These are phyloP conservation scores for Blastobotrys persicus DNA, from an alignment of 1,139 yeast species.

Conservation along the genomic window DNA sequence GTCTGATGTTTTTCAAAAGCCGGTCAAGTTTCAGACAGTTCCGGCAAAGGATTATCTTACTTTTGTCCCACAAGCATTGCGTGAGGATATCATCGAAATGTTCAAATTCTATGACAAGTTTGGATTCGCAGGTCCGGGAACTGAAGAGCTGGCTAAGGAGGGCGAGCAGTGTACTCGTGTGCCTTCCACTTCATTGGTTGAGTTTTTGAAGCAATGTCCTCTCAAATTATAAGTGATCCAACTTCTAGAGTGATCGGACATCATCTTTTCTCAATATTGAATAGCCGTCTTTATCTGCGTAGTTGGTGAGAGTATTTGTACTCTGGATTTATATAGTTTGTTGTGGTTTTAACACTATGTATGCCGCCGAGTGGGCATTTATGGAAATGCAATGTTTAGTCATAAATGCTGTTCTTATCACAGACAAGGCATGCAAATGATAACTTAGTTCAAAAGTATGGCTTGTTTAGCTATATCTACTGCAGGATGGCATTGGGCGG, in stretches of 20 bases:
- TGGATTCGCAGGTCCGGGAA: neutral
- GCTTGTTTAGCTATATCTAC: neutral
- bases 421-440: no score
- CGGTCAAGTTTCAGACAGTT: neutral
- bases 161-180: neutral
- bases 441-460: no score
- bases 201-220: neutral
- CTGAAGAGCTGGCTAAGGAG: neutral
- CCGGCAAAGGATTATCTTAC: neutral
- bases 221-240: neutral
- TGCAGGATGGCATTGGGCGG: slow-evolving; percentile 10
- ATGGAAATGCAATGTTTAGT: no score
- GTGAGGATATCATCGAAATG: neutral
- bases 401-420: no score
- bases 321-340: no score
- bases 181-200: neutral
- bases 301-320: no score
- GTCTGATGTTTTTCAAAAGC: neutral
- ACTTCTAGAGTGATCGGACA: no score
- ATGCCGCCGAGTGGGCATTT: no score
- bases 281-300: neutral
- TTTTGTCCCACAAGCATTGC: neutral
- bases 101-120: neutral
- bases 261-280: neutral
- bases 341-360: no score